Evolutionary conservation across 1,284 basidiomycete genomes (phyloP).

Genomic region (Trichosporon sp.): DNA sequence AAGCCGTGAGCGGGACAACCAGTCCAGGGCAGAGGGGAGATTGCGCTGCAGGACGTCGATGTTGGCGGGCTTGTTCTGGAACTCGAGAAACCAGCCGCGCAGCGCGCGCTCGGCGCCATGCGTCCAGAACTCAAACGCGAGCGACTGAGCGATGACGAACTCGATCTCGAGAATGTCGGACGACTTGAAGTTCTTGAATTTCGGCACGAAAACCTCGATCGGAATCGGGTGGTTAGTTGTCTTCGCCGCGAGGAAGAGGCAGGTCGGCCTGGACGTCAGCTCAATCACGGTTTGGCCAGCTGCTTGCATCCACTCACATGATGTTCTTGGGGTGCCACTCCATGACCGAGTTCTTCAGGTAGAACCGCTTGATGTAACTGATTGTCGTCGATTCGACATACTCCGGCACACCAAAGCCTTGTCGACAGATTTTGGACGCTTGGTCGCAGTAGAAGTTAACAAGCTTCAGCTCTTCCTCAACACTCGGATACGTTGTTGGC

Average conservation of each 20-base stretch:
- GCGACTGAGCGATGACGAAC: constrained; percentile 90
- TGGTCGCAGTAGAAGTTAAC: constrained; percentile 88
- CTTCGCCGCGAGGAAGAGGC: constrained; percentile 93
- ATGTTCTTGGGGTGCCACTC: constrained; percentile 98
- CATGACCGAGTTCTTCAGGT: constrained; percentile 97
- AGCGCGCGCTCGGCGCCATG: constrained; percentile 87
- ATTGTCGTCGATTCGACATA: constrained; percentile 91
- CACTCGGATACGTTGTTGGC: constrained; percentile 66
- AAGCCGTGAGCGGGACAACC: constrained; percentile 72
- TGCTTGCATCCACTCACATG: constrained; percentile 67
- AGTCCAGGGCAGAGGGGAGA: constrained; percentile 37
- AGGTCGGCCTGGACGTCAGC: constrained; percentile 72
- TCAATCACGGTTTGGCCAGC: background rate
- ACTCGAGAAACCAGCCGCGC: constrained; percentile 86
- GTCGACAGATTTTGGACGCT: constrained; percentile 76
- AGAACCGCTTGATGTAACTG: constrained; percentile 93
- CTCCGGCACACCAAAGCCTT: constrained; percentile 81
- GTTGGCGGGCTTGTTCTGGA: constrained; percentile 64
- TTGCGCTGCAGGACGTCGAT: constrained; percentile 36
- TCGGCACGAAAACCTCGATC: constrained; percentile 76
- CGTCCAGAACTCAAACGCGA: constrained; percentile 89
- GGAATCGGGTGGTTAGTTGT: constrained; percentile 92
- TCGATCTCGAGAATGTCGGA: constrained; percentile 88
- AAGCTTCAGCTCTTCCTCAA: constrained; percentile 82
- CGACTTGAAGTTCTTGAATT: constrained; percentile 75